A percentile compares a stretch with the other conserved stretches of the same genome.
These are phyloP conservation scores for Trichoderma oligosporum DNA, from an alignment of 2,329 filamentous ascomycete species.

Conservation along the genomic window DNA sequence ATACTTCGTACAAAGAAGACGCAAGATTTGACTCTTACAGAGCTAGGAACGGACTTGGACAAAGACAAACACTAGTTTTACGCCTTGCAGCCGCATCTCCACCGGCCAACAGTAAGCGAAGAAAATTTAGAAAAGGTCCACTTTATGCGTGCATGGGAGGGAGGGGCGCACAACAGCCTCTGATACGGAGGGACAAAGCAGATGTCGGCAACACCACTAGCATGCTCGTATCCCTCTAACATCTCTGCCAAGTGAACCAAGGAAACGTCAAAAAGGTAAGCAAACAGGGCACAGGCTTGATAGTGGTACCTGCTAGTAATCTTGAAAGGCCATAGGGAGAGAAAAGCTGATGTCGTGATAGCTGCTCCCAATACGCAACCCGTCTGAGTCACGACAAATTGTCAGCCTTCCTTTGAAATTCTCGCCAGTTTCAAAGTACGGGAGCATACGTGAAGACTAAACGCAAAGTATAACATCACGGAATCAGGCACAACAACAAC, in stretches of 20 bases:
- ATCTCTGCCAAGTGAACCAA: constrained; percentile 5
- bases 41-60: not conserved
- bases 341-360: constrained; percentile 2
- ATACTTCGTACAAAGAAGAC: not conserved
- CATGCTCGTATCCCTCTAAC: constrained; percentile 15
- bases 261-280: constrained; percentile 4
- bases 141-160: constrained; percentile 11
- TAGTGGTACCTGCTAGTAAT: not conserved
- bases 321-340: not conserved
- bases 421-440: no score
- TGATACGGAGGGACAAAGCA: constrained; percentile 16
- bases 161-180: constrained; percentile 1
- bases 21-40: not conserved
- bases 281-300: constrained; percentile 2
- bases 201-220: constrained; percentile 6
- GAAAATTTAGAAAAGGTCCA: constrained; percentile 16
- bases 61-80: constrained; percentile 13
- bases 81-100: constrained; percentile 19
- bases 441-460: no score
- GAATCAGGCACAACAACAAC: not conserved
- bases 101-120: constrained; percentile 18
- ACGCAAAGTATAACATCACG: not conserved
- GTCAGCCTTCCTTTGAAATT: not conserved
- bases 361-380: constrained; percentile 1
- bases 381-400: not conserved